Base-by-base conservation (phyloP, 2,329 filamentous ascomycete genomes). In the Clonostachys byssicola region DNA sequence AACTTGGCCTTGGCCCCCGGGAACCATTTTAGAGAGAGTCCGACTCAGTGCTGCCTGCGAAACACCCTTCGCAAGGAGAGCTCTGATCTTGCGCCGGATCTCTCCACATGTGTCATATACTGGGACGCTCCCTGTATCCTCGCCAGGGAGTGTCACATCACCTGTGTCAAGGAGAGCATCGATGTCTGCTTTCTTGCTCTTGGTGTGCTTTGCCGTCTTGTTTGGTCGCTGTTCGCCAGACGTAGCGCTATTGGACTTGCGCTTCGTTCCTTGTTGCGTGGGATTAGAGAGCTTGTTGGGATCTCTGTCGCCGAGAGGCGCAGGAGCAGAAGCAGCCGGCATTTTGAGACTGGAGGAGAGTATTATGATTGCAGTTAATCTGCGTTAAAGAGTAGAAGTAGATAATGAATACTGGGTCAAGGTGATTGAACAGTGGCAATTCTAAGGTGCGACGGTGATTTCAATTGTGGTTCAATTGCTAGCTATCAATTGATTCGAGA, bases 101-200 rank as follows among this genome's bases (percentile, higher is more conserved):
- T 78, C 76, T 52, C 83, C 74, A 60, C 79, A 83, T 6, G 73
- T 77, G 51, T 83, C 78, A 55, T 66, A 83, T 34, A 84, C 63
- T 1, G 64, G 60, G 7, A 83, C 77, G 0, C 48, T 54, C 34
- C 68, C 65, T 1, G 60, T 55, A 0, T 68, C 69, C 58, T 84
- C 78, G 12, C 74, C 72, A 0, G 65, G 61, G 1, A 83, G 64
- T 9, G 57, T 44, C 30, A 81, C 59, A 14, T 52, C 61, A 34
- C 64, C 61, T 17, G 78, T 62, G 52, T 77, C 68, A 20, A 70
- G 62, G 20, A 62, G 61, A 38, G 60, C 51, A n/a, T 54, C 44
- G 33, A 48, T 47, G 14, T 60, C 56, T 18, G 59, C 52, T 30
- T 56, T 57, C 20, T 54, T 54, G 14, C 14, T 18, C 12, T 1